Base-by-base conservation (phyloP, 768 basidiomycete species). In the Psilocybe cyanescens region DNA sequence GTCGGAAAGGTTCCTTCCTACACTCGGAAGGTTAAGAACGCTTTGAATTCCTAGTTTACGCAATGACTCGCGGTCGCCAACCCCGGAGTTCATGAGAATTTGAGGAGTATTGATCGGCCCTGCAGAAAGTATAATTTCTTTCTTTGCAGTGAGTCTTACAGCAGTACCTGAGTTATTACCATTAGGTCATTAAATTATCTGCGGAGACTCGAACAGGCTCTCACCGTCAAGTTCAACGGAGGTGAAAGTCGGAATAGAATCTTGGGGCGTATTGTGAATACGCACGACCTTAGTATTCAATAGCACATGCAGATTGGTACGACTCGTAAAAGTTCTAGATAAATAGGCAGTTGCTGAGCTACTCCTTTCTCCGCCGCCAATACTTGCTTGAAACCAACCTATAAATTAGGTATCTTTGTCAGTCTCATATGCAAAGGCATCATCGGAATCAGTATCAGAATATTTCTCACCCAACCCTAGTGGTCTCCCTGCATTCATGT, bases 41-140 rank as follows among this genome's bases (percentile, higher is more conserved):
- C 24, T 24, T 24, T 24, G 24, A 24, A 24, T 24, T 24, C 24
- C 24, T 24, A 24, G 24, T 24, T 24, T 24, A 24, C 24, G 24
- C 24, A 24, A 24, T 24, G 24, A 24, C 73, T 52, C 48, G 11
- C 52, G 55, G 37, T 66, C 65, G 14, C 78, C 77, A 29, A 80
- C 74, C 39, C 77, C 77, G 7, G 74, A 76, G 35, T 74, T 70
- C 52, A 76, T 57, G 5, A 78, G 68, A 37, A 79, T 70, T 4
- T 75, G 71, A 0, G 78, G 75, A 6, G 78, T 78, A 9, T 73
- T 75, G 50, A 79, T 67, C 2, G 75, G 44, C 5, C 79, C 79
- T 11, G 74, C 75, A 2, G 71, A 68, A 6, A 89, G 65, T 12
- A 89, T 77, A 57, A 89, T 74, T 65, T 89, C 87, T 62, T 83